Percentiles rank a stretch among this genome's conserved stretches.
Conservation (phyloP, 305 asterid genomes). For the Fraxinus sp. region DNA sequence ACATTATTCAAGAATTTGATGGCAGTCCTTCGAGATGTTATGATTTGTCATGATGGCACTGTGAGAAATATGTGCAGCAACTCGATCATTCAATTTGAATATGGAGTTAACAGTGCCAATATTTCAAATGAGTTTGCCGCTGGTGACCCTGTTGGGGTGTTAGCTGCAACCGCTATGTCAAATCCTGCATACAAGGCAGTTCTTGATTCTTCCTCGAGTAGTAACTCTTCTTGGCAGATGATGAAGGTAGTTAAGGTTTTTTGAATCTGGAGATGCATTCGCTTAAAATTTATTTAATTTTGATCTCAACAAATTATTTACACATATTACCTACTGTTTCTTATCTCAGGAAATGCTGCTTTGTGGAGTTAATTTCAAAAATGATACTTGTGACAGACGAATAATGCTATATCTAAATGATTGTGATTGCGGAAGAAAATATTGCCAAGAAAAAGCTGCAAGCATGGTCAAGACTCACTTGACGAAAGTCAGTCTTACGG, state of each 20-base stretch:
- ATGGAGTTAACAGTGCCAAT: conserved; percentile 60
- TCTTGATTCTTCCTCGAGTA: conserved; percentile 92
- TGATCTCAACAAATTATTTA: background rate
- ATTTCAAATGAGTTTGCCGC: conserved; percentile 73
- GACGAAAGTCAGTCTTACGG: conserved; percentile 78
- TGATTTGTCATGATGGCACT: conserved; percentile 83
- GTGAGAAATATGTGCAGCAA: conserved; percentile 87
- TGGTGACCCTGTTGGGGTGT: conserved; percentile 99
- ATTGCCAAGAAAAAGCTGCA: conserved; percentile 79
- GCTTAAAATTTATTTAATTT: background rate
- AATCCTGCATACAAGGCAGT: conserved; percentile 99
- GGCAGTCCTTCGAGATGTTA: conserved; percentile 97
- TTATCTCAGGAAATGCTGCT: conserved; percentile 82
- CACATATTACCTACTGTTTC: conserved; percentile 25
- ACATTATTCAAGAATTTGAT: conserved; percentile 85
- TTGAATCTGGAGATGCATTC: conserved; percentile 16
- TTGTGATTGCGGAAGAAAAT: conserved; percentile 78
- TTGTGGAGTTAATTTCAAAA: conserved; percentile 76
- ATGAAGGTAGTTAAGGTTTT: conserved; percentile 66
- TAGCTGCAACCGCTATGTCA: conserved; percentile 99
- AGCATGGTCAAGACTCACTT: conserved; percentile 62
- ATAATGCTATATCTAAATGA: conserved; percentile 65
- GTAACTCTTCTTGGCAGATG: conserved; percentile 98
- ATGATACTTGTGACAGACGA: conserved; percentile 71
- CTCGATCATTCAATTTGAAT: conserved; percentile 82